These are phyloP conservation scores for Fusarium avenaceum DNA, from an alignment of 2,329 filamentous ascomycete species.

Conservation along the genomic window DNA sequence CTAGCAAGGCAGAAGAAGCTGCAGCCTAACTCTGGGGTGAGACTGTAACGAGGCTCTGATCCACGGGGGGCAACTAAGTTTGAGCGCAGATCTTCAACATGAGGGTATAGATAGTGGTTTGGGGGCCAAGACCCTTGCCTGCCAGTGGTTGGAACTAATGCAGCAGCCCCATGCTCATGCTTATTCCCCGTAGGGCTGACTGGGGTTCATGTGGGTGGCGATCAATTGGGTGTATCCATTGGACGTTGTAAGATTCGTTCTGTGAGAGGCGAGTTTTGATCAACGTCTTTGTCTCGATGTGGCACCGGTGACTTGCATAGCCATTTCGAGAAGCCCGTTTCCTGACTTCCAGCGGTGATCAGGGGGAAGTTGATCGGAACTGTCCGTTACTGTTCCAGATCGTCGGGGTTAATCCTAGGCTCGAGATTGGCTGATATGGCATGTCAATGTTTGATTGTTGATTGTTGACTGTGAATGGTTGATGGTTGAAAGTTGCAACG, in stretches of 20 bases:
- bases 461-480: background rate
- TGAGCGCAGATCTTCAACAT: conserved; percentile 41
- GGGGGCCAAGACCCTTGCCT: conserved; percentile 43
- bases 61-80: conserved; percentile 31
- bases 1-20: conserved; percentile 45
- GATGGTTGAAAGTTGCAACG: conserved; percentile 17
- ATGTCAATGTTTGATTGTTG: background rate
- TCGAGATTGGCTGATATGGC: conserved; percentile 2
- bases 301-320: conserved; percentile 26
- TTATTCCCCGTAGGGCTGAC: conserved; percentile 45
- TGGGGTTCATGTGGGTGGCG: conserved; percentile 34
- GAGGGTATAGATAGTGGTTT: conserved; percentile 34
- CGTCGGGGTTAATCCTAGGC: conserved; percentile 12
- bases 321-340: conserved; percentile 24
- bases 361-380: conserved; percentile 25
- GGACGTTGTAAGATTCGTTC: conserved; percentile 11
- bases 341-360: conserved; percentile 18
- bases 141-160: conserved; percentile 47
- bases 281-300: conserved; percentile 17
- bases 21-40: conserved; percentile 44
- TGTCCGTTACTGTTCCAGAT: conserved; percentile 21
- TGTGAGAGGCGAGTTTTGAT: conserved; percentile 17
- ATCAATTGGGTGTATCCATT: conserved; percentile 27
- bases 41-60: conserved; percentile 39
- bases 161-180: conserved; percentile 34